Conservation (phyloP, 371 early-diverging fungal genomes). For the Rhizopus microsporus region DNA sequence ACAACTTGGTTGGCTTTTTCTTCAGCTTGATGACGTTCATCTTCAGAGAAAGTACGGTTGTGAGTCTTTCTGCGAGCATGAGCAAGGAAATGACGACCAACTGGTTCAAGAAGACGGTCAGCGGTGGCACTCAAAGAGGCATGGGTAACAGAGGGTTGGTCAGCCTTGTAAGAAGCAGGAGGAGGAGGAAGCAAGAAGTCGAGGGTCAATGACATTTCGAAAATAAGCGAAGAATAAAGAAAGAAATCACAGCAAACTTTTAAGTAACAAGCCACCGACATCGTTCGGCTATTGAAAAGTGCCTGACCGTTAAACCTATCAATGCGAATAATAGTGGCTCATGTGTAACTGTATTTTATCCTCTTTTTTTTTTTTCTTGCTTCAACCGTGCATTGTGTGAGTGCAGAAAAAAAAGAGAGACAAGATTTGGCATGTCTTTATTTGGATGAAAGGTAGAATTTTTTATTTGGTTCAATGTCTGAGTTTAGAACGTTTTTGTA, state of each 20-base stretch:
- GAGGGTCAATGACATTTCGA: slow-evolving; percentile 52
- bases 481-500: too few relatives aligned
- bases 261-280: neutral
- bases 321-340: too few relatives aligned
- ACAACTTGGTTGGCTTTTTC: slow-evolving; percentile 54
- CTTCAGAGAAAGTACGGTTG: slow-evolving; percentile 73
- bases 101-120: slow-evolving; percentile 62
- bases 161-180: slow-evolving; percentile 62
- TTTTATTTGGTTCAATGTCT: too few relatives aligned
- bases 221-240: neutral
- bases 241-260: neutral
- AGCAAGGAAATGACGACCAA: slow-evolving; percentile 68
- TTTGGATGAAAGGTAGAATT: too few relatives aligned
- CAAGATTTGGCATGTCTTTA: too few relatives aligned
- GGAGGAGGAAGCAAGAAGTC: slow-evolving; percentile 69
- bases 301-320: too few relatives aligned
- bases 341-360: too few relatives aligned
- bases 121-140: slow-evolving; percentile 47
- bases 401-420: too few relatives aligned
- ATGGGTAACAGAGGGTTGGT: slow-evolving; percentile 51
- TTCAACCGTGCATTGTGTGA: too few relatives aligned
- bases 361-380: too few relatives aligned
- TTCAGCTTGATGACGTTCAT: slow-evolving; percentile 56
- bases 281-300: too few relatives aligned
- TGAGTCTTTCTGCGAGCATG: slow-evolving; percentile 69